These are phyloP conservation scores for Kwoniella heveanensis DNA, from an alignment of 768 basidiomycete genomes.

Conservation along the genomic window DNA sequence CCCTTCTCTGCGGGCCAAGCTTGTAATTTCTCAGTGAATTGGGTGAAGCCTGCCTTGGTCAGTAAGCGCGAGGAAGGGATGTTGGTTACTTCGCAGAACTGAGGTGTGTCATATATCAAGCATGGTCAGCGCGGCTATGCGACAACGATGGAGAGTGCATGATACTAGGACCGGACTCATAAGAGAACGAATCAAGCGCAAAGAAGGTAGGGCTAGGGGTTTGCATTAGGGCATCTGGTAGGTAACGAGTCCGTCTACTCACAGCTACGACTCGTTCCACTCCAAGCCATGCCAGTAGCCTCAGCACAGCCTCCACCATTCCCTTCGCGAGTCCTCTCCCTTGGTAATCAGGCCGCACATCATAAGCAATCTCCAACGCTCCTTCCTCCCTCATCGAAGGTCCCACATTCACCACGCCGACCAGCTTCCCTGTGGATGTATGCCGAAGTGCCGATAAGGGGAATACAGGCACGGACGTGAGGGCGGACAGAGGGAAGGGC, in stretches of 20 bases:
- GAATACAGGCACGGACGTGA: conserved; percentile 2
- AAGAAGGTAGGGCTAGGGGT: neutral
- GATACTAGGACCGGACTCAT: too few species aligned
- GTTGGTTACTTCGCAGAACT: conserved; percentile 22
- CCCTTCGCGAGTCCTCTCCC: conserved; percentile 17
- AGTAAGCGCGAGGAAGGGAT: conserved; percentile 8
- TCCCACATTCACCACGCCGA: conserved; percentile 2
- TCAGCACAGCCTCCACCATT: conserved; percentile 6
- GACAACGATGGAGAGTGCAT: too few species aligned
- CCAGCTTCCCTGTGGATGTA: conserved; percentile 2
- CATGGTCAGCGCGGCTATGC: too few species aligned
- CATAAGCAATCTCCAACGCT: conserved; percentile 20
- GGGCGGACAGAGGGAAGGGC: neutral
- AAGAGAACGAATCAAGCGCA: too few species aligned
- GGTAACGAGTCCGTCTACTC: neutral
- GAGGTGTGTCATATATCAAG: too few species aligned
- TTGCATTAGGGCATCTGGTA: neutral
- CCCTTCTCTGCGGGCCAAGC: conserved; percentile 9
- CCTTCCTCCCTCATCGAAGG: conserved; percentile 3
- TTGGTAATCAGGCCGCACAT: conserved; percentile 18
- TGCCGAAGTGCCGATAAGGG: conserved; percentile 6
- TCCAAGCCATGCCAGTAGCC: conserved; percentile 4
- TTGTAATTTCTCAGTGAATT: neutral
- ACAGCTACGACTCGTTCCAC: conserved; percentile 18
- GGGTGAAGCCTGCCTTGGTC: conserved; percentile 3